Evolutionary conservation across 371 early-diverging fungal species (phyloP).

Genomic region (Coemansia sp.): DNA sequence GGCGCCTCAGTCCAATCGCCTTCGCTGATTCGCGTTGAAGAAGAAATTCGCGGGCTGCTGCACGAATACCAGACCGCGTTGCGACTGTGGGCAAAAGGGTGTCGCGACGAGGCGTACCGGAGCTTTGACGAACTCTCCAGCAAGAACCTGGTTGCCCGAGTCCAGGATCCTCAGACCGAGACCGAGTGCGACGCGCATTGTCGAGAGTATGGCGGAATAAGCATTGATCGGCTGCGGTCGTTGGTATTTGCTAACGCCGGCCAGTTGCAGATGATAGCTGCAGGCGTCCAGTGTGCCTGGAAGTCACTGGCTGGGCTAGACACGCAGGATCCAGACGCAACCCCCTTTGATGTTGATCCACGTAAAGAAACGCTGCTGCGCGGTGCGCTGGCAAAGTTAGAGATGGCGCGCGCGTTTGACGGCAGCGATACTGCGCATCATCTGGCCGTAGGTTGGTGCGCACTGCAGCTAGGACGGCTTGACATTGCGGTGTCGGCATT

Average conservation of each 20-base stretch:
- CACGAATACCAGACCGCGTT: slow-evolving; percentile 27
- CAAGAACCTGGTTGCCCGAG: slow-evolving; percentile 4
- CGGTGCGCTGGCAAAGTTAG: slow-evolving; percentile 9
- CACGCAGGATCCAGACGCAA: not conserved
- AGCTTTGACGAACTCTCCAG: slow-evolving; percentile 13
- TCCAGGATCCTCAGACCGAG: slow-evolving; percentile 24
- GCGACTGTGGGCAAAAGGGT: slow-evolving; percentile 20
- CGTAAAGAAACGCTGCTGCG: not conserved
- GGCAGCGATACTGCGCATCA: slow-evolving; percentile 6
- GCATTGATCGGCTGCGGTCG: slow-evolving; percentile 24
- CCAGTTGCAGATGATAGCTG: slow-evolving; percentile 1
- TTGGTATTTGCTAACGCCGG: slow-evolving; percentile 23
- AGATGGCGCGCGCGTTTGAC: slow-evolving; percentile 16
- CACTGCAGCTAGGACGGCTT: slow-evolving; percentile 24
- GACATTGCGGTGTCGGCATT: slow-evolving; percentile 34
- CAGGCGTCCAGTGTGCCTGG: not conserved
- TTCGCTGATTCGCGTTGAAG: slow-evolving; percentile 20
- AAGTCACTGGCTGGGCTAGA: not conserved
- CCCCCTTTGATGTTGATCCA: not conserved
- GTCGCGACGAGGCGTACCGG: slow-evolving; percentile 9
- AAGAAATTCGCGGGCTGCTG: slow-evolving; percentile 22
- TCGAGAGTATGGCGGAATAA: slow-evolving; percentile 36
- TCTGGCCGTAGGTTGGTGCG: slow-evolving; percentile 34
- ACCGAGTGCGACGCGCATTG: slow-evolving; percentile 41
- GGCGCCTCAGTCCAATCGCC: not conserved